Evolutionary conservation across 768 basidiomycete species (phyloP), one percentile per base, ranked within the genome.

Genomic region (Fomitopsis serialis): DNA sequence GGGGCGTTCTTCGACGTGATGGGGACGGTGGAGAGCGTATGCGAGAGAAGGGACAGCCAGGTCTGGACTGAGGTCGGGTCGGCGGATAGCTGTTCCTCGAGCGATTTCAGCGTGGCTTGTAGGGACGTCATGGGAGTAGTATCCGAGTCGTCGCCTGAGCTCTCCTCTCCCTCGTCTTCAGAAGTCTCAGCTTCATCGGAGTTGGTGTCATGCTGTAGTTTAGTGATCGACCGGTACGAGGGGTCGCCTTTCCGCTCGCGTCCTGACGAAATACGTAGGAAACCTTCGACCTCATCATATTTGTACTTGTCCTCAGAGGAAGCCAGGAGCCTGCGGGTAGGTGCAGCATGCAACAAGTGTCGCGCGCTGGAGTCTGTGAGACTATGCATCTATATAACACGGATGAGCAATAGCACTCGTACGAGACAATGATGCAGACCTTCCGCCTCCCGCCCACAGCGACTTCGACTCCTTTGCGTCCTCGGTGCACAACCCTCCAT

Each of bases 31-130:
- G 81, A 81, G 25, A 90, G 69, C 2, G 83, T 82, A 48, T 83
- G 80, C 2, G 79, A 75, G 15, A 91, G 66, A 19, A 91, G 70
- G 3, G 76, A 69, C 17, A 89, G 65, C 91, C 91, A 93, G 11
- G 73, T 72, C 15, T 72, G 58, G 11, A 79, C 67, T 3, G 78
- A 79, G 7, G 73, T 68, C n/a, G 85, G 84, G 52, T 85, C 68
- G 4, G 59, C 58, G 17, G 67, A 55, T 5, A 92, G 68, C 32
- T 71, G 67, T 50, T 78, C 75, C 61, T 91, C 87, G 2, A 92
- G 72, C 2, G 62, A 54, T 61, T 78, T 82, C 45, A 87, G 66
- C 6, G 78, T 78, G 51, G 78, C 72, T 62, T 90, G 85, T 52
- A 83, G 74, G 2, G 87, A 61, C 35, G 58, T 59, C 21, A 58